Evolutionary conservation across 225 moss, liverwort and hornwort species (phyloP).

Genomic region (Straminergon stramineum): DNA sequence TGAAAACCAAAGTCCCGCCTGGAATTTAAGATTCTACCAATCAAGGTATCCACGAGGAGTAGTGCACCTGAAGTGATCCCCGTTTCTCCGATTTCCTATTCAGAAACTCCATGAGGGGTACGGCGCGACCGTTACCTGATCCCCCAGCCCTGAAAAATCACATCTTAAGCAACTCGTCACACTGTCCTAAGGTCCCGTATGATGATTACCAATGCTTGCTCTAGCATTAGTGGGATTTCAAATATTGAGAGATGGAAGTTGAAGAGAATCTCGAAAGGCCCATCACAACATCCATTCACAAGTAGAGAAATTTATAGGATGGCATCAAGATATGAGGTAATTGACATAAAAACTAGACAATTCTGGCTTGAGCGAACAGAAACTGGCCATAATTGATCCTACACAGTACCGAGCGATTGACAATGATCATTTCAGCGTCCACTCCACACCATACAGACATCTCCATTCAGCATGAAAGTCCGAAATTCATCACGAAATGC

Average conservation of each 20-base stretch:
- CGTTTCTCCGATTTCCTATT: constrained; percentile 33
- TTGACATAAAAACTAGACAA: not conserved
- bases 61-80: constrained; percentile 7
- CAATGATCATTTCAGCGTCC: not conserved
- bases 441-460: not conserved
- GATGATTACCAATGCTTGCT: not conserved
- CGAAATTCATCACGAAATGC: too few species aligned
- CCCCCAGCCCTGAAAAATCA: constrained; percentile 3
- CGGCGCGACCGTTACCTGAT: not conserved
- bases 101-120: constrained; percentile 39
- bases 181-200: not conserved
- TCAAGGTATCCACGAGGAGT: not conserved
- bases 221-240: not conserved
- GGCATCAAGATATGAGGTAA: not conserved
- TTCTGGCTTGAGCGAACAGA: not conserved
- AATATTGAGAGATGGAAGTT: not conserved
- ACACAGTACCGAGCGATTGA: not conserved
- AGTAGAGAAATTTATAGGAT: not conserved
- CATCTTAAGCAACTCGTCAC: not conserved
- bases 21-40: not conserved
- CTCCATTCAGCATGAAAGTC: not conserved
- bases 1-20: not conserved
- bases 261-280: not conserved
- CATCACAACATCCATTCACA: not conserved
- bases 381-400: not conserved